Evolutionary conservation across 2,329 filamentous ascomycete species (phyloP).

Genomic region (Fusarium sp.): DNA sequence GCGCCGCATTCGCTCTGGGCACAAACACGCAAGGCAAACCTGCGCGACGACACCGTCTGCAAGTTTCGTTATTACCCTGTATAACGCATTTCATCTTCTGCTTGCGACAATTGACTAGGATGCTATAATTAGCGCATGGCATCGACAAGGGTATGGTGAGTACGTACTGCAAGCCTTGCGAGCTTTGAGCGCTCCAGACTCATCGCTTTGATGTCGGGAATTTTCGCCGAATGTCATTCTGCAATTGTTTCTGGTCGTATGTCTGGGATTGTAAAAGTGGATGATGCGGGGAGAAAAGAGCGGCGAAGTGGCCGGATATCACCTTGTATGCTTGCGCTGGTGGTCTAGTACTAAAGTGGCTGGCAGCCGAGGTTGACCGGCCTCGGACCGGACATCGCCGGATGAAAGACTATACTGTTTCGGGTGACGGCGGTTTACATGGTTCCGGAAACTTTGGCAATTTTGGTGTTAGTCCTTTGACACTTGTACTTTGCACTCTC

Average conservation of each 20-base stretch:
- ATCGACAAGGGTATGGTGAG: neutral
- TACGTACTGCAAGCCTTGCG: slow-evolving; percentile 24
- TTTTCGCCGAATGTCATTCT: slow-evolving; percentile 19
- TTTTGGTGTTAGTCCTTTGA: slow-evolving; percentile 18
- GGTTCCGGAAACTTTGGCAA: slow-evolving; percentile 2
- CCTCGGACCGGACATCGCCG: slow-evolving; percentile 16
- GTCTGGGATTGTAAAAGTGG: slow-evolving; percentile 12
- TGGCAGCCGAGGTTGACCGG: slow-evolving; percentile 5
- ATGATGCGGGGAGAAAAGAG: slow-evolving; percentile 10
- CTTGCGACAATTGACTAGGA: slow-evolving; percentile 21
- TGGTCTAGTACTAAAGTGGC: slow-evolving; percentile 9
- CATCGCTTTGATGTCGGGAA: slow-evolving; percentile 15
- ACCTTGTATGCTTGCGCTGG: neutral
- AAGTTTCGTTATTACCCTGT: slow-evolving; percentile 20
- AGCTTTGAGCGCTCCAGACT: slow-evolving; percentile 16
- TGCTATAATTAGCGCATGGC: slow-evolving; percentile 4
- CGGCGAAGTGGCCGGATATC: slow-evolving; percentile 26
- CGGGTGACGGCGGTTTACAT: neutral
- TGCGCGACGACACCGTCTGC: slow-evolving; percentile 20
- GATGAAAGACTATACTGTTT: neutral
- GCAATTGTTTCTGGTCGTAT: neutral
- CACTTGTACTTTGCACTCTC: neutral
- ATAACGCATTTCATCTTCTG: slow-evolving; percentile 28
- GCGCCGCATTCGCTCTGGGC: slow-evolving; percentile 18
- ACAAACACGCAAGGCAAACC: slow-evolving; percentile 20